These are phyloP conservation scores for Zychaea mexicana DNA, from an alignment of 371 early-diverging fungal genomes.

Conservation along the genomic window DNA sequence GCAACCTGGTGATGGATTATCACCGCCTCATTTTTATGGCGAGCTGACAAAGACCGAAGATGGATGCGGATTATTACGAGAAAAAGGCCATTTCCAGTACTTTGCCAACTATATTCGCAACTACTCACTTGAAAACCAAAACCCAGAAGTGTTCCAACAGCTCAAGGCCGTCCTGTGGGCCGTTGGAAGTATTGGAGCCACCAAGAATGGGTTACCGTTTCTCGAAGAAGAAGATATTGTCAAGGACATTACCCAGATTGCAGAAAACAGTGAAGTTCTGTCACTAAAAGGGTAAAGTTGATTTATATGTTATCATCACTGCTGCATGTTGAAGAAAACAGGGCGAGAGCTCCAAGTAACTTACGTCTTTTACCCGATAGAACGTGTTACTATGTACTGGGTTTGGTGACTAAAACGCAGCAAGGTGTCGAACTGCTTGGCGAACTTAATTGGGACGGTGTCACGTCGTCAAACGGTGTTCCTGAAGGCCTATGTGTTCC, in stretches of 20 bases:
- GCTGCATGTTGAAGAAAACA: not conserved
- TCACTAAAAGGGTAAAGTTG: constrained; percentile 86
- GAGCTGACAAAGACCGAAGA: constrained; percentile 80
- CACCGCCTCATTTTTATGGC: constrained; percentile 84
- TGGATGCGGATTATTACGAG: constrained; percentile 69
- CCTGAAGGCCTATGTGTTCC: constrained; percentile 73
- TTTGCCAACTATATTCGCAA: constrained; percentile 67
- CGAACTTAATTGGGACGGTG: constrained; percentile 80
- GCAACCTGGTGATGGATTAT: constrained; percentile 52
- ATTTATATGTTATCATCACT: too few relatives aligned
- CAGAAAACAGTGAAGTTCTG: constrained; percentile 66
- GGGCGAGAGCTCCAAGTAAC: not conserved
- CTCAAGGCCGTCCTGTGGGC: constrained; percentile 86
- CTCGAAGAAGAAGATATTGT: constrained; percentile 73
- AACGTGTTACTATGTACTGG: constrained; percentile 80
- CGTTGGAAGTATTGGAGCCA: constrained; percentile 80
- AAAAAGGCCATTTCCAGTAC: constrained; percentile 67
- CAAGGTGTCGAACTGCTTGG: constrained; percentile 75
- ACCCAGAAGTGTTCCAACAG: constrained; percentile 44
- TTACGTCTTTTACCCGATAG: too few relatives aligned
- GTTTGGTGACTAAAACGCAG: constrained; percentile 69
- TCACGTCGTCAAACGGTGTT: constrained; percentile 53
- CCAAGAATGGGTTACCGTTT: constrained; percentile 68
- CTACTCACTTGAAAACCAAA: constrained; percentile 48
- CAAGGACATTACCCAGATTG: constrained; percentile 71